Base-by-base conservation (phyloP, 805 yeast genomes). In the Hemisphaericaspora nanyangensis region DNA sequence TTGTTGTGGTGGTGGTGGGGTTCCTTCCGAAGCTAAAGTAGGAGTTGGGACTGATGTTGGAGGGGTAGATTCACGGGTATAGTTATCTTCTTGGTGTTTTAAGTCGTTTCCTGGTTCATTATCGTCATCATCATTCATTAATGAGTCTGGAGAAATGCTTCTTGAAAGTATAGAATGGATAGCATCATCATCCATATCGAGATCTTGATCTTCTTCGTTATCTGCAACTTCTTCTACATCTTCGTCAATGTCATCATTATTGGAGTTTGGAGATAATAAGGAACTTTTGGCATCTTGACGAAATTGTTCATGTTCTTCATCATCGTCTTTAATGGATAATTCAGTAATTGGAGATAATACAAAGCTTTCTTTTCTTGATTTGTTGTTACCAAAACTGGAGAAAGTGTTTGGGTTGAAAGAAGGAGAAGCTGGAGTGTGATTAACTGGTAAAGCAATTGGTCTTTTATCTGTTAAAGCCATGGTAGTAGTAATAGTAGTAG, bases 401-500 rank as follows among this genome's bases (percentile, higher is more conserved):
- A 56, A 52, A 25, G 60, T 45, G 34, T 49, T 52, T 17, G 70
- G 57, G 40, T 63, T 62, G 48, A 62, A 68, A 16, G 72, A 58
- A 7, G 74, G 74, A 6, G 71, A 58, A 28, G 73, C 65, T 15
- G 76, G 72, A 10, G 73, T 58, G 15, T 77, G 69, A 32, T 74
- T 58, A 17, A 69, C 70, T 33, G 80, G 76, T 49, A 77, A 65
- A 26, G 72, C 76, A 38, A 77, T 68, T 19, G 83, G 83, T 70
- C 82, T 76, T 67, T 81, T 74, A 55, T 79, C 80, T 45, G 85
- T 79, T 63, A 79, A 69, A 41, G 85, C 85, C 85, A 79, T 79
- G n/a, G n/a, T n/a, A n/a, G n/a, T n/a, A n/a, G n/a, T n/a, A n/a
- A n/a, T n/a, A n/a, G n/a, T n/a, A n/a, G n/a, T n/a, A n/a, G n/a